These are phyloP conservation scores for Yarrowia porcina DNA, from an alignment of 805 yeast genomes.

Conservation along the genomic window DNA sequence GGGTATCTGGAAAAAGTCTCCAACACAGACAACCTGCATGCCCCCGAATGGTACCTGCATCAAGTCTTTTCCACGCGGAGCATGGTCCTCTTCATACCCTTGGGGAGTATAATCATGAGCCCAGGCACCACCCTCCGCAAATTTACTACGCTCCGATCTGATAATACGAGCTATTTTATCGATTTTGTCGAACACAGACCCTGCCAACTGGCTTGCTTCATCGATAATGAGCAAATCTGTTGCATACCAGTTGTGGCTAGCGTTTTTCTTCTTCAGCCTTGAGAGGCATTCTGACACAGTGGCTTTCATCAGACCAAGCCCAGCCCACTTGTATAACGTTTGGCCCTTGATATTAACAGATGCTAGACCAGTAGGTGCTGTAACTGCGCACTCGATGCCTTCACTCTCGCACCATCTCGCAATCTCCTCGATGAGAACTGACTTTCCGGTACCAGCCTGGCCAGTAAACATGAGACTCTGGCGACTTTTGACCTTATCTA, in stretches of 20 bases:
- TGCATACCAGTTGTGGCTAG: constrained; percentile 52
- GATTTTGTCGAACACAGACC: constrained; percentile 65
- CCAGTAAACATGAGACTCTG: constrained; percentile 3
- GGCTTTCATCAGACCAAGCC: constrained; percentile 71
- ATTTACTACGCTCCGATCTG: constrained; percentile 33
- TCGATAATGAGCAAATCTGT: constrained; percentile 76
- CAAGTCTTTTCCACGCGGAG: background rate
- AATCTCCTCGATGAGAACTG: background rate
- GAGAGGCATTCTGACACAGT: background rate
- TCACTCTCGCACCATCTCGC: background rate
- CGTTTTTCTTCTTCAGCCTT: background rate
- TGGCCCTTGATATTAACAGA: constrained; percentile 88
- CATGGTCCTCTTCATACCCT: background rate
- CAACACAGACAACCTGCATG: constrained; percentile 76
- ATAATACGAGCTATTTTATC: constrained; percentile 60
- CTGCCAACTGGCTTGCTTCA: constrained; percentile 92
- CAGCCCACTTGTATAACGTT: constrained; percentile 80
- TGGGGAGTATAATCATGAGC: background rate
- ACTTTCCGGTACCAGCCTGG: constrained; percentile 12
- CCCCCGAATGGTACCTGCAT: constrained; percentile 77
- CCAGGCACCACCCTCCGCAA: background rate
- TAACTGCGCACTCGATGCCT: constrained; percentile 60
- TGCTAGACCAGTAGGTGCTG: constrained; percentile 95
- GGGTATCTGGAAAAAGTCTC: constrained; percentile 91
- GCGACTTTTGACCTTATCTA: background rate